Evolutionary conservation across 208 protist genomes (phyloP).

Genomic region (Leptomonas seymouri): DNA sequence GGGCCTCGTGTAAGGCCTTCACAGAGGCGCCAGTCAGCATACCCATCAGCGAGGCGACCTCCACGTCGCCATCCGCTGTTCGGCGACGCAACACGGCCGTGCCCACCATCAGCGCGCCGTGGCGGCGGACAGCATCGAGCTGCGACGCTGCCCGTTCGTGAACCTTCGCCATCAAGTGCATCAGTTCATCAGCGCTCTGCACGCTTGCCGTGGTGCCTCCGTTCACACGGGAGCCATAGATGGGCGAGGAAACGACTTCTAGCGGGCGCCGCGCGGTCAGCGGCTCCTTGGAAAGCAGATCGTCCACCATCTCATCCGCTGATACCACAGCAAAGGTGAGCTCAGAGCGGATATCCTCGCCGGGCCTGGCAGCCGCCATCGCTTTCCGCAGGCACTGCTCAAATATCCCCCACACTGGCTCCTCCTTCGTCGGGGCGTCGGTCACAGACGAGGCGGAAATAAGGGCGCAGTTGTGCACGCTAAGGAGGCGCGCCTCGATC

Average conservation of each 20-base stretch:
- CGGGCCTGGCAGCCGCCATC: conserved; percentile 27
- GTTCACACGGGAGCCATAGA: conserved; percentile 36
- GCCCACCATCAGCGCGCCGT: conserved; percentile 34
- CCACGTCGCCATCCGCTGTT: conserved; percentile 34
- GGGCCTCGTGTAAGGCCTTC: conserved; percentile 37
- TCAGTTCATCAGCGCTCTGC: conserved; percentile 26
- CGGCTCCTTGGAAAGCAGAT: conserved; percentile 28
- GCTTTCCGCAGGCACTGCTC: conserved; percentile 36
- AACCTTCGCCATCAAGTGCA: conserved; percentile 31
- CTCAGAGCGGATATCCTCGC: conserved; percentile 38
- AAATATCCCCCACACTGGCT: conserved; percentile 49
- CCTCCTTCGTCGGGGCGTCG: conserved; percentile 21
- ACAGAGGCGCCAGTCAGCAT: conserved; percentile 31
- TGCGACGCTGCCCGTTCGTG: conserved; percentile 20
- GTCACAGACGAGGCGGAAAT: conserved; percentile 32
- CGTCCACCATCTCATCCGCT: conserved; percentile 27
- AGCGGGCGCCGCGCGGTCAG: conserved; percentile 17
- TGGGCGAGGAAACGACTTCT: conserved; percentile 40
- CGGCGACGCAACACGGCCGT: conserved; percentile 37
- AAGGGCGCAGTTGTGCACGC: conserved; percentile 48
- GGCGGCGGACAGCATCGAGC: conserved; percentile 21
- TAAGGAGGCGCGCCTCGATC: conserved; percentile 34
- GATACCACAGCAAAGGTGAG: conserved; percentile 38
- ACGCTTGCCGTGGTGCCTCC: conserved; percentile 3
- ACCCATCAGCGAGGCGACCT: conserved; percentile 41